Base-by-base conservation (phyloP, 495 filamentous ascomycete species). In the Staphylotrichum longicolle region DNA sequence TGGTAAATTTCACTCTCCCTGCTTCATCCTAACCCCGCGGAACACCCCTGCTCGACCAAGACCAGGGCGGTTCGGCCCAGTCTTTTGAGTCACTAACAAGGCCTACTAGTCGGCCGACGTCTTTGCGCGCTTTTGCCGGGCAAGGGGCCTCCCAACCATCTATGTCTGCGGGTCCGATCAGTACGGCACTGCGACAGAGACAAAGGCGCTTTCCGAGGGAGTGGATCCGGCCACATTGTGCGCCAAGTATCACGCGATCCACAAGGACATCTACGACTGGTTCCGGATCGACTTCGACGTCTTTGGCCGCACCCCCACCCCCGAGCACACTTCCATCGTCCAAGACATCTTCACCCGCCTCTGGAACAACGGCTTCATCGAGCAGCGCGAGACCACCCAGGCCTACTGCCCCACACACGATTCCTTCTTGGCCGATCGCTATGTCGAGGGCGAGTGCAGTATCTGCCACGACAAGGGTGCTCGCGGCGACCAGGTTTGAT, bases 371-470 rank as follows among this genome's bases (percentile, higher is more conserved):
- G 90, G 87, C n/a, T 94, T 84, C 69, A 77, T 98, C 47, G 86
- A 88, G 65, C 88, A 96, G 80, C 81, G 86, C 52, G 87, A 86
- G 32, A 83, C 80, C 14, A 79, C 76, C 15, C 93, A 97, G 71
- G 89, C 91, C 27, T 97, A 90, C 77, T 97, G 93, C 71, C 86
- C 91, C 62, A 81, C 85, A 35, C 92, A 98, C 72, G 77, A 85
- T 15, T 86, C 86, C 30, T 98, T 96, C 80, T 72, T 98, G 54
- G 92, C 93, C 27, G 93, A 98, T 74, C 90, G 93, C 45, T 98
- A 89, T 70, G 91, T 97, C 20, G 92, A 96, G 77, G 93, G 93
- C 15, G 88, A 86, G 63, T 97, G 93, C 75, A 84, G 58, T 60
- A 48, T 63, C 37, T 97, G 90, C 76, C 81, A 81, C 55, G 91